Percentiles rank a stretch among this genome's conserved stretches.
Evolutionary conservation across 768 basidiomycete genomes (phyloP).

Genomic region (Trametes elegans): DNA sequence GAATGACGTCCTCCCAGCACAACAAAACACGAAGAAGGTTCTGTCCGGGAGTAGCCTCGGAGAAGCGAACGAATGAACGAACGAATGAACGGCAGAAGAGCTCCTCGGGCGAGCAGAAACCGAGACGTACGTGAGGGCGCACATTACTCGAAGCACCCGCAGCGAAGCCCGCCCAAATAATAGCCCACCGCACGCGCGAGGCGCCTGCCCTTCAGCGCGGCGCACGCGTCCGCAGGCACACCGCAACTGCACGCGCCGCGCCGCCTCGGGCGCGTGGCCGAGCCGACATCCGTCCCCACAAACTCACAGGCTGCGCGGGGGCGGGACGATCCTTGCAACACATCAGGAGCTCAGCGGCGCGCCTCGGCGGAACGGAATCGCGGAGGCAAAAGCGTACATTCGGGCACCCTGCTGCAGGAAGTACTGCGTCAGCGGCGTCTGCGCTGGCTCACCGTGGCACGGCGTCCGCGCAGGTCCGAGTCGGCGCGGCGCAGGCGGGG

Average conservation of each 20-base stretch:
- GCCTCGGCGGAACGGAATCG: conserved; percentile 18
- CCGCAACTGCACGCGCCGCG: too few relatives aligned
- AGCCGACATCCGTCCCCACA: too few relatives aligned
- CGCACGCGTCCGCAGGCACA: too few relatives aligned
- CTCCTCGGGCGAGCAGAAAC: background rate
- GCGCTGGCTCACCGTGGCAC: too few relatives aligned
- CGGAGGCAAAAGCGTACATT: conserved; percentile 50
- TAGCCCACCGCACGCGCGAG: conserved; percentile 4
- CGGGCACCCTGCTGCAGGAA: conserved; percentile 58
- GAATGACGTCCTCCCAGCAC: background rate
- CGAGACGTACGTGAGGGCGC: background rate
- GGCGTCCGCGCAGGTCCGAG: too few relatives aligned
- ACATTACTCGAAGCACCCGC: background rate
- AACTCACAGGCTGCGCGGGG: conserved; percentile 14
- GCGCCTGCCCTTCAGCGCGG: conserved; percentile 4
- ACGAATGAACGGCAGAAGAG: background rate
- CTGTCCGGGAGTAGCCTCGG: background rate
- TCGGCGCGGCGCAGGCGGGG: conserved; percentile 8
- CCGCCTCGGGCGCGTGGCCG: too few relatives aligned
- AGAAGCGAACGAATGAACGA: background rate
- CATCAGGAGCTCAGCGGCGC: conserved; percentile 25
- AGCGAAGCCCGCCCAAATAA: conserved; percentile 7
- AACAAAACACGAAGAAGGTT: conserved; percentile 3
- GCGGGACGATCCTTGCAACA: conserved; percentile 24
- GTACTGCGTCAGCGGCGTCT: conserved; percentile 54